Conservation (phyloP, 1,284 basidiomycete species). For the Sporisorium exsertum region DNA sequence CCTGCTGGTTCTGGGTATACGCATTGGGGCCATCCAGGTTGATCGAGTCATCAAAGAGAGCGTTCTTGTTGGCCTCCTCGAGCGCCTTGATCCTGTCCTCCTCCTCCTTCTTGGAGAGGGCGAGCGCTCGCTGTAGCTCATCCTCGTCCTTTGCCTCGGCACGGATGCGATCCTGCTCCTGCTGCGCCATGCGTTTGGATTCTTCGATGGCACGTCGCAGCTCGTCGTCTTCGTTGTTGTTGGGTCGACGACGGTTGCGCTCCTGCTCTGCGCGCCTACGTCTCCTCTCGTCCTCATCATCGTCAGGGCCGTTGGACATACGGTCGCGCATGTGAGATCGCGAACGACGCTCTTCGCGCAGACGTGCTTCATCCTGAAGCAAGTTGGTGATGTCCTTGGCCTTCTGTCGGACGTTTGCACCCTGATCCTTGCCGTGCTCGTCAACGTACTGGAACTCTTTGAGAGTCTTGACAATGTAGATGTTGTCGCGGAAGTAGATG, state of each 20-base stretch:
- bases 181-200: constrained; percentile 70
- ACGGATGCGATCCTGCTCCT: constrained; percentile 63
- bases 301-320: constrained; percentile 75
- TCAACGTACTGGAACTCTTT: constrained; percentile 99
- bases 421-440: constrained; percentile 95
- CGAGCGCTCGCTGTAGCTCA: constrained; percentile 82
- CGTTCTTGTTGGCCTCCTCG: constrained; percentile 80
- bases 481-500: constrained; percentile 95
- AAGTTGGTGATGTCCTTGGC: constrained; percentile 99
- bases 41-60: constrained; percentile 80
- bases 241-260: constrained; percentile 38
- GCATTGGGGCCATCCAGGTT: constrained; percentile 61
- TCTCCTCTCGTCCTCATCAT: constrained; percentile 77
- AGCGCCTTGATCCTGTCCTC: constrained; percentile 71
- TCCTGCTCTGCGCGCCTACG: constrained; percentile 44
- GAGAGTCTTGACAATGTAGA: constrained; percentile 98
- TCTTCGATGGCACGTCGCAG: constrained; percentile 71
- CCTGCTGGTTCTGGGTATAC: constrained; percentile 63
- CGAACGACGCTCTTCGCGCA: constrained; percentile 85
- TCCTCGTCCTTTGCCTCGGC: constrained; percentile 73
- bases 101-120: constrained; percentile 84
- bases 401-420: constrained; percentile 96
- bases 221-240: constrained; percentile 73
- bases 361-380: constrained; percentile 85
- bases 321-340: constrained; percentile 94